A percentile compares a stretch with the other conserved stretches of the same genome.
Conservation (phyloP, 495 filamentous ascomycete species). For the Trichocladium antarcticum region DNA sequence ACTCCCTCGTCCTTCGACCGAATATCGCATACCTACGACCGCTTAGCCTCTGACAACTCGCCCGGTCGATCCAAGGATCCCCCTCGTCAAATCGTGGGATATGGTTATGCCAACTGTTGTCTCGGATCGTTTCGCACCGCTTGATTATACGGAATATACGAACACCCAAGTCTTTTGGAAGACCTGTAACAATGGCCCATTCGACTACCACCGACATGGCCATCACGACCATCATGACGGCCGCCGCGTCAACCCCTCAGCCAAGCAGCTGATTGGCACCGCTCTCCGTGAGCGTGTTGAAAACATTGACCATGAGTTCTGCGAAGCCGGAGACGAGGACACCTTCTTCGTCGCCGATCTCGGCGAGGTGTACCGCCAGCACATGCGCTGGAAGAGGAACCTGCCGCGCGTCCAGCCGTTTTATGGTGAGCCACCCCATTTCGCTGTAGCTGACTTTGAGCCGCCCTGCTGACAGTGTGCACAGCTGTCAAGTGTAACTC, state of each 20-base stretch:
- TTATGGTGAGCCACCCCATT: constrained; percentile 58
- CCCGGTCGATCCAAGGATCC: not conserved
- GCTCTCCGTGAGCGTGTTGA: constrained; percentile 73
- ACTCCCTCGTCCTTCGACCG: constrained; percentile 1
- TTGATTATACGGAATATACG: constrained; percentile 30
- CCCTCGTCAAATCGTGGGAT: constrained; percentile 30
- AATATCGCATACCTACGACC: not conserved
- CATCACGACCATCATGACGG: constrained; percentile 19
- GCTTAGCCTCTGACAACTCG: too few species aligned
- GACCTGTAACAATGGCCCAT: constrained; percentile 28
- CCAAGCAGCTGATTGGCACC: constrained; percentile 58
- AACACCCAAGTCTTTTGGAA: constrained; percentile 39
- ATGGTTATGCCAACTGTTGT: constrained; percentile 46
- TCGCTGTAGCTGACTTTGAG: not conserved
- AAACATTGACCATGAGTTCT: constrained; percentile 69
- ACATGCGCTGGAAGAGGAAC: constrained; percentile 94
- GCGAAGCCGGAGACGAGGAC: constrained; percentile 86
- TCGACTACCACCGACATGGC: constrained; percentile 23
- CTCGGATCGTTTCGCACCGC: constrained; percentile 33
- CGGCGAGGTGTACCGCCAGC: constrained; percentile 97
- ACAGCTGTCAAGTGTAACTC: constrained; percentile 97
- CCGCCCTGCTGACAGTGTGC: constrained; percentile 1
- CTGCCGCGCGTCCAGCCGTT: constrained; percentile 88
- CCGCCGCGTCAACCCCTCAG: constrained; percentile 27
- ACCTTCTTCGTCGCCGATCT: constrained; percentile 97